Conservation (phyloP, 225 moss, liverwort and hornwort species). For the Physcomitrellopsis africana region DNA sequence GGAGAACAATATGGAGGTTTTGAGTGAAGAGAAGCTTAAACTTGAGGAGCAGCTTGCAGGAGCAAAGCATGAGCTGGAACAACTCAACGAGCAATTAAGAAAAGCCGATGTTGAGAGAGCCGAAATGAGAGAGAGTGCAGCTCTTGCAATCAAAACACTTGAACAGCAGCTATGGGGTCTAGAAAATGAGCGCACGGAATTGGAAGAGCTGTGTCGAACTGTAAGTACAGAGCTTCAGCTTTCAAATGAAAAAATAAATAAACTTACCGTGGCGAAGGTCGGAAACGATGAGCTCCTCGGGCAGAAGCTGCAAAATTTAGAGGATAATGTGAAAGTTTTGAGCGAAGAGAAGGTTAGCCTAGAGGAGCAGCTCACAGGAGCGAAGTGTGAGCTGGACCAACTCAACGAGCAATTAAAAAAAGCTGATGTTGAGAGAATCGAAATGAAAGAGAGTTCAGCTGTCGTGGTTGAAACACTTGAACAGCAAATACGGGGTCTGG, state of each 20-base stretch:
- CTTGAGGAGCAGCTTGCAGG: conserved; percentile 24
- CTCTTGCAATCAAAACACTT: neutral
- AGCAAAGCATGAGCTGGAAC: conserved; percentile 21
- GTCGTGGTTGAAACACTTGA: conserved; percentile 32
- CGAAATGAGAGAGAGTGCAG: neutral
- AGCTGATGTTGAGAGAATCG: conserved; percentile 29
- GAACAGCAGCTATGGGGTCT: conserved; percentile 33
- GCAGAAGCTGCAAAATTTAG: conserved; percentile 17
- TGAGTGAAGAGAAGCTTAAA: conserved; percentile 24
- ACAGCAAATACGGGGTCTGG: conserved; percentile 43
- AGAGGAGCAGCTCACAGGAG: conserved; percentile 27
- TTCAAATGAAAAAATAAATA: neutral
- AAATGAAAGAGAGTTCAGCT: conserved; percentile 26
- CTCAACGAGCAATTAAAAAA: conserved; percentile 19
- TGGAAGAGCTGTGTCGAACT: conserved; percentile 32
- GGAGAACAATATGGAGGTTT: conserved; percentile 20
- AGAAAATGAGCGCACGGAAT: conserved; percentile 31
- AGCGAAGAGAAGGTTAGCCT: conserved; percentile 31
- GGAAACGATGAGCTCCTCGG: neutral
- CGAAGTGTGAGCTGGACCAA: conserved; percentile 32
- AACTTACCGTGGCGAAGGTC: neutral
- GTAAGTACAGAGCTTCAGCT: conserved; percentile 26
- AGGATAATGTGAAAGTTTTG: conserved; percentile 29
- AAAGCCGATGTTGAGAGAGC: conserved; percentile 24
- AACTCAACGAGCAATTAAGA: conserved; percentile 7